Conservation (phyloP, 1,284 basidiomycete genomes). For the Trichosporon faecale region DNA sequence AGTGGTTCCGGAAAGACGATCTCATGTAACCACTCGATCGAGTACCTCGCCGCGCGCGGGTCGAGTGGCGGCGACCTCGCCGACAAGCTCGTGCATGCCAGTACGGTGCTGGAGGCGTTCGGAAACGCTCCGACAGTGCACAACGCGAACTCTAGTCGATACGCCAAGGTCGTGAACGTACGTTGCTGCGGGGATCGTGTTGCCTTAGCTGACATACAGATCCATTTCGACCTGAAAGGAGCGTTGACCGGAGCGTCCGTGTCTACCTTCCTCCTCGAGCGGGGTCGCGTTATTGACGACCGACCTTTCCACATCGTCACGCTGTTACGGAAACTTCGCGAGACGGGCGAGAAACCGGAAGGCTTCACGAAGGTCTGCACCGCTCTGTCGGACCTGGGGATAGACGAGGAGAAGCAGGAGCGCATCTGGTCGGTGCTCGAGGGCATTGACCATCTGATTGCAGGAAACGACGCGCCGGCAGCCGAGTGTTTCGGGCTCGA, state of each 20-base stretch:
- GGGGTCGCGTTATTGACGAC: conserved; percentile 22
- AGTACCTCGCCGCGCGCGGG: conserved; percentile 24
- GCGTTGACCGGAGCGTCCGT: conserved; percentile 21
- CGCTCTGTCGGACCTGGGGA: conserved; percentile 17
- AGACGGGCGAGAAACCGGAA: conserved; percentile 13
- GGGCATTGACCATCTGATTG: conserved; percentile 22
- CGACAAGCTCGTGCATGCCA: conserved; percentile 20
- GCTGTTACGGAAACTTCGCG: conserved; percentile 17
- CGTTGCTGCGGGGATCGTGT: background rate
- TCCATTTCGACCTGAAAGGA: conserved; percentile 18
- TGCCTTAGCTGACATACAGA: conserved; percentile 14
- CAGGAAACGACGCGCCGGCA: conserved; percentile 14
- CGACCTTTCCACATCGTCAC: conserved; percentile 26
- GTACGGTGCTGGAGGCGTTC: conserved; percentile 24
- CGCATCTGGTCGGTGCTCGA: conserved; percentile 21
- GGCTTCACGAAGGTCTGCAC: conserved; percentile 16
- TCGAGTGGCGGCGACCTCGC: conserved; percentile 8
- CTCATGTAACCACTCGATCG: conserved; percentile 25
- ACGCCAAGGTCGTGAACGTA: conserved; percentile 28
- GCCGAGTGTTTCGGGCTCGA: conserved; percentile 18
- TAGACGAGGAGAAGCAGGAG: conserved; percentile 17
- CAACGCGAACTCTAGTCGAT: conserved; percentile 27
- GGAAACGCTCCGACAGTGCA: conserved; percentile 26
- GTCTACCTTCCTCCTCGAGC: conserved; percentile 26
- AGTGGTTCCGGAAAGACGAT: conserved; percentile 28